These are phyloP conservation scores for Dioscorea dumetorum DNA, from an alignment of 106 monocot genomes.

Conservation along the genomic window DNA sequence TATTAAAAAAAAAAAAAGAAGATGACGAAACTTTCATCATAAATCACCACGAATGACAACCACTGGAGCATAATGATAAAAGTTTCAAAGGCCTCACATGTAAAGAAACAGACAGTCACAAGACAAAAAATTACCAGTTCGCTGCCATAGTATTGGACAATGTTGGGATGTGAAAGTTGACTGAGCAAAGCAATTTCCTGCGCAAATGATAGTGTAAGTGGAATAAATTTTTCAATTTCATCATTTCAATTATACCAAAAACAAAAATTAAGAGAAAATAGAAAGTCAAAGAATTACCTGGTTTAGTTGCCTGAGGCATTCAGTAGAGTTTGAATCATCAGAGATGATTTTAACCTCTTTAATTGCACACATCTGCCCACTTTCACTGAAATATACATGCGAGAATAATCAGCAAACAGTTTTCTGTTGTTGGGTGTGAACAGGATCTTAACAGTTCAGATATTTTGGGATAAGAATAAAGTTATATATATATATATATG, in stretches of 20 bases:
- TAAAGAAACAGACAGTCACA: too few species aligned
- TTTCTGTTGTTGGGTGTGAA: too few species aligned
- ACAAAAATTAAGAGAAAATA: too few species aligned
- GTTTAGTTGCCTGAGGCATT: conserved; percentile 79
- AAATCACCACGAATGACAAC: too few species aligned
- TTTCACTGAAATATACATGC: conserved; percentile 48
- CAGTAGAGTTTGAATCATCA: conserved; percentile 90
- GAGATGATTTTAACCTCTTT: conserved; percentile 87
- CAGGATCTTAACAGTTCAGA: too few species aligned
- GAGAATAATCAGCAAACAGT: too few species aligned
- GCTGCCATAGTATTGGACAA: conserved; percentile 82
- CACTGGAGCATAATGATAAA: too few species aligned
- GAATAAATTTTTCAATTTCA: not conserved
- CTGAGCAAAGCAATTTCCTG: conserved; percentile 95
- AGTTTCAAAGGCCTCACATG: too few species aligned
- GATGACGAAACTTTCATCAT: too few species aligned
- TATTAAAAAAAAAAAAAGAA: too few species aligned
- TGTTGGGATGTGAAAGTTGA: conserved; percentile 73
- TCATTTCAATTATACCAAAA: not conserved
- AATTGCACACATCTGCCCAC: conserved; percentile 94
- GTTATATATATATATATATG: too few species aligned
- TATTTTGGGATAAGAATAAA: too few species aligned
- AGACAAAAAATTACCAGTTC: conserved; percentile 51
- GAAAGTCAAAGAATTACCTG: conserved; percentile 37
- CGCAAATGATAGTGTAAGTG: not conserved